These are phyloP conservation scores for Extremus antarcticus DNA, from an alignment of 495 filamentous ascomycete species.

Conservation along the genomic window DNA sequence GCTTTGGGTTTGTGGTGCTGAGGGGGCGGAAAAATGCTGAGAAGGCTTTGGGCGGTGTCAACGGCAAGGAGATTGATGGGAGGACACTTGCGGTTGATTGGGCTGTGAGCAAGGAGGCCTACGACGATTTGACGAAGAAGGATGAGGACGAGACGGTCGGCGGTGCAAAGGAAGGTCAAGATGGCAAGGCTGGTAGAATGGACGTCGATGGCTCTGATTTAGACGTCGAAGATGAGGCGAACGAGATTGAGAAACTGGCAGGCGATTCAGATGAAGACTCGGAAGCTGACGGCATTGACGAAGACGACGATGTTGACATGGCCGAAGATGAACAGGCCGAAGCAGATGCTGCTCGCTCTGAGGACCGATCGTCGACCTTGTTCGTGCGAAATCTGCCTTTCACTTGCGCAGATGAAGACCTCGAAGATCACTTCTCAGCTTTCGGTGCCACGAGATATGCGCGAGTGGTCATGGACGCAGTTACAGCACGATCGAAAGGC, in stretches of 20 bases:
- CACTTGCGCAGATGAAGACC: conserved; percentile 61
- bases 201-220: conserved; percentile 25
- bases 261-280: conserved; percentile 27
- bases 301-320: conserved; percentile 27
- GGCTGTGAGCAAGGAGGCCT: conserved; percentile 84
- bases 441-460: conserved; percentile 85
- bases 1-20: conserved; percentile 89
- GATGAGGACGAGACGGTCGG: conserved; percentile 35
- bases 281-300: conserved; percentile 31
- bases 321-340: conserved; percentile 31
- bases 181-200: conserved; percentile 15
- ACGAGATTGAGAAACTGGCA: conserved; percentile 30
- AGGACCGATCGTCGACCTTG: conserved; percentile 57
- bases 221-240: conserved; percentile 23
- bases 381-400: conserved; percentile 96
- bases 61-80: conserved; percentile 84
- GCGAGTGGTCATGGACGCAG: conserved; percentile 72
- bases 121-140: conserved; percentile 51
- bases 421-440: conserved; percentile 69
- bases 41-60: conserved; percentile 70
- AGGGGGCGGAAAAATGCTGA: conserved; percentile 84
- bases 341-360: conserved; percentile 15
- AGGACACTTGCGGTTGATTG: conserved; percentile 86
- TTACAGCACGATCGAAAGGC: conserved; percentile 74
- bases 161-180: conserved; percentile 37